A percentile compares a stretch with the other conserved stretches of the same genome.
These are phyloP conservation scores for Rhododendron ferrugineum DNA, from an alignment of 148 eudicot species.

Conservation along the genomic window DNA sequence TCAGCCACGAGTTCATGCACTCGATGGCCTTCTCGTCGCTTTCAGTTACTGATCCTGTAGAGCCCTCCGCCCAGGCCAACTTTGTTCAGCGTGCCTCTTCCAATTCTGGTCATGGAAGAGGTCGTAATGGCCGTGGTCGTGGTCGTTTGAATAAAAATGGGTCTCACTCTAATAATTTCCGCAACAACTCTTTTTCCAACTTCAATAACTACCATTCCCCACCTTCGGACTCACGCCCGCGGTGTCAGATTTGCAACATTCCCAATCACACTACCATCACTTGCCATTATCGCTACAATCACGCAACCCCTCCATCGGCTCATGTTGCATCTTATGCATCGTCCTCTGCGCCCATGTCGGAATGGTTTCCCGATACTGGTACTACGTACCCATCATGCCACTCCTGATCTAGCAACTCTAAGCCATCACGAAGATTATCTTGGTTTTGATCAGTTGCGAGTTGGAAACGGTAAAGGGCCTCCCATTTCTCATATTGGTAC, in stretches of 20 bases:
- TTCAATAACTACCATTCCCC: not conserved
- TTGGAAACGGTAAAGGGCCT: not conserved
- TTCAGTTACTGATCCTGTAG: not conserved
- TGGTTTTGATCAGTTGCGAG: not conserved
- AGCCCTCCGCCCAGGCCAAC: not conserved
- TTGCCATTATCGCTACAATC: no score
- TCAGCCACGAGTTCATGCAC: not conserved
- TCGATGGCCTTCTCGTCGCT: not conserved
- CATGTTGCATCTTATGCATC: no score
- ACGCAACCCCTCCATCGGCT: no score
- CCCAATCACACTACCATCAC: not conserved
- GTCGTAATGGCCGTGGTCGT: not conserved
- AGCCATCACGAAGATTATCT: no score
- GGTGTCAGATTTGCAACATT: not conserved
- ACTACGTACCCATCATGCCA: no score
- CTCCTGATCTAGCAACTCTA: no score
- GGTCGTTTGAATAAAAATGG: no score
- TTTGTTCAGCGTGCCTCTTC: not conserved
- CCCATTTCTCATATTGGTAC: not conserved
- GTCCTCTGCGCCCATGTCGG: no score
- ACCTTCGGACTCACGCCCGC: not conserved
- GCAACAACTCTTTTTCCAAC: not conserved
- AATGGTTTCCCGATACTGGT: not conserved
- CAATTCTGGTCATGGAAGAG: not conserved
- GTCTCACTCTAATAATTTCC: not conserved